Base-by-base conservation (phyloP, 306 rosid genomes). In the Cicer yamashitae region DNA sequence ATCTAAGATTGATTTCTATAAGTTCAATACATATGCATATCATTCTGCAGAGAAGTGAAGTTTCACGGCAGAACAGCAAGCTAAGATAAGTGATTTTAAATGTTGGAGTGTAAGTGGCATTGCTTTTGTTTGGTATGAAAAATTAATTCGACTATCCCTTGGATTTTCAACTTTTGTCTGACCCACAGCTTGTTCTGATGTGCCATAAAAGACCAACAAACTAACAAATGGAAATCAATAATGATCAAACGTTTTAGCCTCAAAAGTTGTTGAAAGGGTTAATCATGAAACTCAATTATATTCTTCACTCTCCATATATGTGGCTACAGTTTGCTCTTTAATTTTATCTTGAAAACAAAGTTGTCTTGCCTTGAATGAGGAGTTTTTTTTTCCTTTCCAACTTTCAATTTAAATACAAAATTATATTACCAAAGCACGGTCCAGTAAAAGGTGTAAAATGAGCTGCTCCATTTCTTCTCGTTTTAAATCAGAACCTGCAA, bases 401-500 rank as follows among this genome's bases (percentile, higher is more conserved):
- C 43, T 78, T 67, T 39, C 54, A 72, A 70, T 66, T 39, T 20
- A 15, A 61, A 71, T 60, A 52, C 47, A 70, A 38, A 52, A 51
- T 76, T 18, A 70, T 68, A 87, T 67, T 84, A 91, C 98, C 97
- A 94, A 79, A 75, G 81, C 81, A 22, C 89, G 90, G 43, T 81
- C 90, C 82, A 94, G 75, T 75, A 91, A 75, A 79, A 94, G 96
- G 79, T 87, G 87, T 76, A 91, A 71, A 86, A 90, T 87, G 81
- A 94, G 96, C 67, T 91, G 91, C 84, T 94, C 97, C 76, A 74
- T 84, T 77, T 91, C 94, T 84, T 94, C 98, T 79, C 82, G 88
- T 84, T 91, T 89, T 69, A 94, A 81, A 11, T 86, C 87, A 37
- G 90, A 81, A 84, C 88, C 98, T 91, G 88, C 68, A 79, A 40